Percentiles rank a stretch among this genome's conserved stretches.
Conservation (phyloP, 495 filamentous ascomycete species). For the Cryomyces minteri region DNA sequence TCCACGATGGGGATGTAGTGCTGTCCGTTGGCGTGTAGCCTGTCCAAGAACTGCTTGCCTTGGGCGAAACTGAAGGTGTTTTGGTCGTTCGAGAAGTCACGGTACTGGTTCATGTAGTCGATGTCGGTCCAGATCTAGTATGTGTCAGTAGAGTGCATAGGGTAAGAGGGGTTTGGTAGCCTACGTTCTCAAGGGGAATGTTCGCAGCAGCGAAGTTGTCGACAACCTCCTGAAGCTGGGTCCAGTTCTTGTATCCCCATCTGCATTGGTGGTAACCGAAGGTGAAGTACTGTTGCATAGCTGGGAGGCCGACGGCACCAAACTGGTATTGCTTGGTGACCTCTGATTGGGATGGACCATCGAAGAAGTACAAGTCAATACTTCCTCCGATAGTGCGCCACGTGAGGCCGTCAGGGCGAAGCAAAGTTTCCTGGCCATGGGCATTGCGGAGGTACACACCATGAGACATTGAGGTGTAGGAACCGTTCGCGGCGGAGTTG, state of each 20-base stretch:
- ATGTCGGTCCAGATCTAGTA: slow-evolving; percentile 39
- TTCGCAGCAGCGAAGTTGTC: slow-evolving; percentile 37
- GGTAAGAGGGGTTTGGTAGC: too few species aligned
- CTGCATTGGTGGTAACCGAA: slow-evolving; percentile 48
- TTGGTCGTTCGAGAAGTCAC: slow-evolving; percentile 40
- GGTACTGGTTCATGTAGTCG: slow-evolving; percentile 37
- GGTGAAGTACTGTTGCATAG: slow-evolving; percentile 44
- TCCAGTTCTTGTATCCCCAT: slow-evolving; percentile 47
- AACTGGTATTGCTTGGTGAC: slow-evolving; percentile 38
- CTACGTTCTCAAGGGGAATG: slow-evolving; percentile 37
- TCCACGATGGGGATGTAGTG: slow-evolving; percentile 80
- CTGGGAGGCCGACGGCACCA: slow-evolving; percentile 37
- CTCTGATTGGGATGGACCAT: slow-evolving; percentile 35
- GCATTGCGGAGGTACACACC: slow-evolving; percentile 45
- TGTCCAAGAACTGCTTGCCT: slow-evolving; percentile 39
- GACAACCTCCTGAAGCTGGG: slow-evolving; percentile 33
- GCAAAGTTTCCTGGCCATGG: slow-evolving; percentile 59
- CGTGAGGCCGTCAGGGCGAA: slow-evolving; percentile 45
- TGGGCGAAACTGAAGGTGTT: slow-evolving; percentile 28
- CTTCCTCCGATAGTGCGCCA: slow-evolving; percentile 54
- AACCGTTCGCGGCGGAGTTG: slow-evolving; percentile 29
- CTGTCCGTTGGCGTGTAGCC: slow-evolving; percentile 46
- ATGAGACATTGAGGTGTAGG: slow-evolving; percentile 43
- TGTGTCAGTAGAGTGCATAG: too few species aligned
- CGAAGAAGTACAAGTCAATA: slow-evolving; percentile 44